phyloP scores from a whole-genome alignment of 495 filamentous ascomycete species.

The Hypomontagnella submonticulosa region DNA sequence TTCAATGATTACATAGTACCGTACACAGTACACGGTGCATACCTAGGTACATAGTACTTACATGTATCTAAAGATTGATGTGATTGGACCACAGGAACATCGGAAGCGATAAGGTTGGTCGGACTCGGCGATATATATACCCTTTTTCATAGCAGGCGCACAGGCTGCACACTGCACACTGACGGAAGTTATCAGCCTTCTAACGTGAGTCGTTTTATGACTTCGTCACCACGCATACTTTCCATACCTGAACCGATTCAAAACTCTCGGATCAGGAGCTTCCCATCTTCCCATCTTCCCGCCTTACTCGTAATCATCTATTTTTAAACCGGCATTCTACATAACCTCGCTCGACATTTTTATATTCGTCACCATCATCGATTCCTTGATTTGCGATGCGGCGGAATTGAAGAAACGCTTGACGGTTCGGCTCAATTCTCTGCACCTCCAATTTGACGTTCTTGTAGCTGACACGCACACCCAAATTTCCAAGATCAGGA shows the following conservation, averaged over 20 bases:
- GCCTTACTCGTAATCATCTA: constrained; percentile 5
- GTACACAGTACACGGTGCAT: too few relatives aligned
- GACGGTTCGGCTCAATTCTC: constrained; percentile 63
- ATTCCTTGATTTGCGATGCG: constrained; percentile 37
- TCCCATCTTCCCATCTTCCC: constrained; percentile 10
- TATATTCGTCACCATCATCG: constrained; percentile 10
- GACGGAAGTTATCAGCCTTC: constrained; percentile 10
- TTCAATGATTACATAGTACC: too few relatives aligned
- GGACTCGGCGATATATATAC: constrained; percentile 38
- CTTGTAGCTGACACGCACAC: constrained; percentile 46
- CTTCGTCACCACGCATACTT: constrained; percentile 26
- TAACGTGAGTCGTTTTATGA: constrained; percentile 43
- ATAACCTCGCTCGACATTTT: background rate
- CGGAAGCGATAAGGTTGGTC: background rate
- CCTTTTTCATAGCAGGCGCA: constrained; percentile 20
- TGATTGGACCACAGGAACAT: too few relatives aligned
- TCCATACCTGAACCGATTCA: constrained; percentile 29
- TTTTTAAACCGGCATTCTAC: constrained; percentile 7
- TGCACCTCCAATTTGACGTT: constrained; percentile 36
- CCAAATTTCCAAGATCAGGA: constrained; percentile 39
- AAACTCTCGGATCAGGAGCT: constrained; percentile 20
- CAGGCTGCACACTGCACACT: constrained; percentile 5
- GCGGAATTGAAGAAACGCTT: constrained; percentile 49
- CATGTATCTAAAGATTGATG: too few relatives aligned
- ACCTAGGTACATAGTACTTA: background rate